phyloP scores from a whole-genome alignment of 2,329 filamentous ascomycete species.

The Penicillium fuscoglaucum region DNA sequence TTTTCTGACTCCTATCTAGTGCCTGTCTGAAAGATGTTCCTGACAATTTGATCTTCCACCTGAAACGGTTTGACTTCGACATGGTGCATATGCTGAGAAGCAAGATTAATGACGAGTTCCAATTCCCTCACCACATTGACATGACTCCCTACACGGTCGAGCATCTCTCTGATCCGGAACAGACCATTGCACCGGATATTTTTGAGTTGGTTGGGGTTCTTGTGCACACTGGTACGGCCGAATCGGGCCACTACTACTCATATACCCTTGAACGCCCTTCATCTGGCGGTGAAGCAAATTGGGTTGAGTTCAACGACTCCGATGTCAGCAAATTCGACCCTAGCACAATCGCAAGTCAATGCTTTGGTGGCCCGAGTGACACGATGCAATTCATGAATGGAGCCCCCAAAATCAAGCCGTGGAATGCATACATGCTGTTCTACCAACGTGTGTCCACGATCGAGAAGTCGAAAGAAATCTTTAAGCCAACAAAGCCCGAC shows the following conservation, averaged over 20 bases:
- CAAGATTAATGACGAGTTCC: slow-evolving; percentile 95
- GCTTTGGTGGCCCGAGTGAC: slow-evolving; percentile 73
- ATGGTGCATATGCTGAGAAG: slow-evolving; percentile 69
- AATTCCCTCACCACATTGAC: slow-evolving; percentile 80
- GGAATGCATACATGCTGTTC: slow-evolving; percentile 97
- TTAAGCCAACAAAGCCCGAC: slow-evolving; percentile 48
- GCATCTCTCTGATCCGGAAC: slow-evolving; percentile 66
- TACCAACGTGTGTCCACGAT: slow-evolving; percentile 79
- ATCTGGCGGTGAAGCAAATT: slow-evolving; percentile 52
- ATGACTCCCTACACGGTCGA: slow-evolving; percentile 90
- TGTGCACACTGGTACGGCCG: slow-evolving; percentile 87
- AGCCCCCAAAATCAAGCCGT: slow-evolving; percentile 62
- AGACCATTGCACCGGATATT: slow-evolving; percentile 63
- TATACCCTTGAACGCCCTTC: slow-evolving; percentile 80
- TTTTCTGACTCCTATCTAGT: slow-evolving; percentile 45
- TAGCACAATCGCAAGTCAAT: slow-evolving; percentile 68
- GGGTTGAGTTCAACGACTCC: slow-evolving; percentile 97
- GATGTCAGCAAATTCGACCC: slow-evolving; percentile 75
- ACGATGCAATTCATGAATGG: slow-evolving; percentile 49
- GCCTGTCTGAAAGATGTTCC: slow-evolving; percentile 90
- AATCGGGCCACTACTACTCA: slow-evolving; percentile 96
- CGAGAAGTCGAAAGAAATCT: slow-evolving; percentile 52
- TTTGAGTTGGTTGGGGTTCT: slow-evolving; percentile 96
- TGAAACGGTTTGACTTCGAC: slow-evolving; percentile 63
- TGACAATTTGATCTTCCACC: slow-evolving; percentile 90